Percentiles rank a stretch among this genome's conserved stretches.
phyloP scores from a whole-genome alignment of 495 filamentous ascomycete species.

The Darksidea phi region DNA sequence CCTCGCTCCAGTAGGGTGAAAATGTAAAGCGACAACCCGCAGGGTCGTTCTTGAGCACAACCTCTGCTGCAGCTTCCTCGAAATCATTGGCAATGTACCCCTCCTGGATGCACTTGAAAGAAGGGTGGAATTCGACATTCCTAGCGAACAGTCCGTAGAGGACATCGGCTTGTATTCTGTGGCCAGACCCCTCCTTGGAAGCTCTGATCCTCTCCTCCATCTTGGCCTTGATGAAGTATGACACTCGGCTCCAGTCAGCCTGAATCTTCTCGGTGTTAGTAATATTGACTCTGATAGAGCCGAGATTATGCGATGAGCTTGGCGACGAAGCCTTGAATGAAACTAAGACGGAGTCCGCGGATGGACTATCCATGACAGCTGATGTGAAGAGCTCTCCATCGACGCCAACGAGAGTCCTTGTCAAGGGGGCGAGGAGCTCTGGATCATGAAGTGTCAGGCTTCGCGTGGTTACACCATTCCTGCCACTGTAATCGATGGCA shows the following conservation, averaged over 20 bases:
- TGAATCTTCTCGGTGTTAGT: constrained; percentile 17
- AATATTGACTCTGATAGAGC: constrained; percentile 15
- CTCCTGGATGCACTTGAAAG: constrained; percentile 16
- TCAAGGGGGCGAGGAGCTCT: constrained; percentile 16
- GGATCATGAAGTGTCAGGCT: constrained; percentile 23
- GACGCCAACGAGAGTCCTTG: constrained; percentile 19
- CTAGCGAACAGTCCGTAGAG: constrained; percentile 27
- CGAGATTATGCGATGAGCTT: constrained; percentile 12
- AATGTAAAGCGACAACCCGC: constrained; percentile 1
- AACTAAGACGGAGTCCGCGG: constrained; percentile 11
- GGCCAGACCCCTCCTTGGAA: constrained; percentile 23
- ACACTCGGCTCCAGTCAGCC: constrained; percentile 23
- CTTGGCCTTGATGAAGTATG: constrained; percentile 30
- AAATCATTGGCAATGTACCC: constrained; percentile 18
- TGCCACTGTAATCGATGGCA: constrained; percentile 27
- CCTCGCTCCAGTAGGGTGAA: constrained; percentile 19
- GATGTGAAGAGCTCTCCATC: constrained; percentile 22
- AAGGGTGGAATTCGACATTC: constrained; percentile 16
- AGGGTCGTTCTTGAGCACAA: constrained; percentile 7
- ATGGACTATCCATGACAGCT: constrained; percentile 21
- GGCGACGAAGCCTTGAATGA: constrained; percentile 23
- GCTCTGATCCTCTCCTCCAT: constrained; percentile 18
- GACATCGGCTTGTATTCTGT: constrained; percentile 23
- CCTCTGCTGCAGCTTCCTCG: constrained; percentile 13
- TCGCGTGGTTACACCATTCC: constrained; percentile 5